Evolutionary conservation across 305 asterid genomes (phyloP).

Genomic region (Fraxinus dipetala): DNA sequence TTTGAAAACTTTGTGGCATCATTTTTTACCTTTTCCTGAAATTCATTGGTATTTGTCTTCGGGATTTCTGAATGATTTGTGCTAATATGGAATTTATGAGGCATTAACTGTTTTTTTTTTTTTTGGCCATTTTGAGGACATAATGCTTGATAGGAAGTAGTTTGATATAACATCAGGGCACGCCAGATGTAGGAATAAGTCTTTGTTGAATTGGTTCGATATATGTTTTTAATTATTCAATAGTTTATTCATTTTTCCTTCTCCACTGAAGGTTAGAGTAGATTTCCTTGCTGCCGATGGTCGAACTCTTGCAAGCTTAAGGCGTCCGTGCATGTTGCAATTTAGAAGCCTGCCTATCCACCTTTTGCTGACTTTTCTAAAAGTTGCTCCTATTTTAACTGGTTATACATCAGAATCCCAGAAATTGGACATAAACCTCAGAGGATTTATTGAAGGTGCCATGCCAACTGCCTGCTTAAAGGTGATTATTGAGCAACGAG

Average conservation of each 20-base stretch:
- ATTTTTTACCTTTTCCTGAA: not conserved
- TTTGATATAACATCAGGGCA: not conserved
- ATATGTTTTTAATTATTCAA: not conserved
- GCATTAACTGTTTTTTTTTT: not conserved
- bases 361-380: slow-evolving; percentile 60
- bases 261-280: slow-evolving; percentile 57
- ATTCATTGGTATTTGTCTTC: not conserved
- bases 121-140: not conserved
- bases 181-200: not conserved
- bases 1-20: not conserved
- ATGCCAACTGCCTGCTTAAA: slow-evolving; percentile 61
- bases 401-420: slow-evolving; percentile 86
- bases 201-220: not conserved
- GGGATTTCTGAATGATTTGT: not conserved
- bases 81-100: not conserved
- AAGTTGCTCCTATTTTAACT: slow-evolving; percentile 64
- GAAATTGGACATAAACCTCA: slow-evolving; percentile 47
- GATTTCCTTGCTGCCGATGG: slow-evolving; percentile 71
- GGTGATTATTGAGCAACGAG: slow-evolving; percentile 74
- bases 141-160: not conserved
- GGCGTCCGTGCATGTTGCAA: slow-evolving; percentile 74
- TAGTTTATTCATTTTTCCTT: not conserved
- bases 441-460: slow-evolving; percentile 59
- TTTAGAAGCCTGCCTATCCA: slow-evolving; percentile 57
- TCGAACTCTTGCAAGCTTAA: slow-evolving; percentile 50